Evolutionary conservation across 1,139 yeast genomes (phyloP).

Genomic region (Pichia sp.): DNA sequence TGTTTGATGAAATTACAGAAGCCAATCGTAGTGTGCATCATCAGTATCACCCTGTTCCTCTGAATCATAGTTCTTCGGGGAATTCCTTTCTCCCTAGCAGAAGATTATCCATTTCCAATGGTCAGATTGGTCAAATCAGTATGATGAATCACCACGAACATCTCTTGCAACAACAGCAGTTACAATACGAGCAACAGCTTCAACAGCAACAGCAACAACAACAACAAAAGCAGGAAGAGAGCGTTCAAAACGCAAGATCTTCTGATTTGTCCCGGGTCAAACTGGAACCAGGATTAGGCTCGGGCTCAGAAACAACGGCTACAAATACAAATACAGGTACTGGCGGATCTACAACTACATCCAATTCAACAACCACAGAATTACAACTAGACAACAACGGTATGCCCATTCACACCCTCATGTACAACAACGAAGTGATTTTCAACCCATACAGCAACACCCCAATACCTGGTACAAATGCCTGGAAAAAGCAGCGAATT

Average conservation of each 20-base stretch:
- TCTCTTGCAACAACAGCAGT: background rate
- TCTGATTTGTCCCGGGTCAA: too few relatives aligned
- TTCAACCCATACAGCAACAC: slow-evolving; percentile 46
- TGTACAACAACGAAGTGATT: slow-evolving; percentile 55
- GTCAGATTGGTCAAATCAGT: slow-evolving; percentile 64
- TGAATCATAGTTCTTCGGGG: too few relatives aligned
- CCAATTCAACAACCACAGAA: slow-evolving; percentile 3
- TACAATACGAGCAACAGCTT: background rate
- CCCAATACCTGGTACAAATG: slow-evolving; percentile 71
- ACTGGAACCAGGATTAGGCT: too few relatives aligned
- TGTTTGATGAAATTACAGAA: too few relatives aligned
- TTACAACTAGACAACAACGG: slow-evolving; percentile 22
- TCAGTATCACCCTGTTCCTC: too few relatives aligned
- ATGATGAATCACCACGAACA: slow-evolving; percentile 20
- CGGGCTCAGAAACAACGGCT: slow-evolving; percentile 5
- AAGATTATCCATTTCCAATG: slow-evolving; percentile 68
- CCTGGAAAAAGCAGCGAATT: slow-evolving; percentile 67
- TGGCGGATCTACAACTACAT: slow-evolving; percentile 1
- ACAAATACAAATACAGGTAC: slow-evolving; percentile 3
- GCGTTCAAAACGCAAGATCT: too few relatives aligned
- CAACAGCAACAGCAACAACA: slow-evolving; percentile 2
- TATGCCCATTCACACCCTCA: slow-evolving; percentile 44
- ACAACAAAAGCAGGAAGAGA: too few relatives aligned
- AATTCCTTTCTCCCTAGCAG: slow-evolving; percentile 22
- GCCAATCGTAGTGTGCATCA: too few relatives aligned